Conservation (phyloP, 768 basidiomycete genomes). For the Lentinus brumalis region DNA sequence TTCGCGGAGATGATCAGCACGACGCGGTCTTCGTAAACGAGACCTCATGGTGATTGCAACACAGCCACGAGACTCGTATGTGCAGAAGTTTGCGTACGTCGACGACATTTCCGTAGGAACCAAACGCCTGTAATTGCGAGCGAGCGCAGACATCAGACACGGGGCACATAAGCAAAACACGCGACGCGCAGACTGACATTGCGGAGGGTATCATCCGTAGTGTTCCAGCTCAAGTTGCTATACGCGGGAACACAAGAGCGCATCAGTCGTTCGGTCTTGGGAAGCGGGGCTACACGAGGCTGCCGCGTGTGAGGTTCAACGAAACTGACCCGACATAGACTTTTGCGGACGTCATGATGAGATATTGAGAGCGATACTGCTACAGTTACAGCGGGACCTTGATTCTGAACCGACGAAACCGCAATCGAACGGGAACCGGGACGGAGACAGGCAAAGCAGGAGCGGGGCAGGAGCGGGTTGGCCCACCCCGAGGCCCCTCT, state of each 20-base stretch:
- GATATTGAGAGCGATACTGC: slow-evolving; percentile 36
- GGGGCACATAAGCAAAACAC: slow-evolving; percentile 19
- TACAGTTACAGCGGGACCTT: slow-evolving; percentile 53
- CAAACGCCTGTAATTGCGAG: slow-evolving; percentile 70
- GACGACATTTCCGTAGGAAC: slow-evolving; percentile 74
- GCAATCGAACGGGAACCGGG: slow-evolving; percentile 50
- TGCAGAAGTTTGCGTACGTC: slow-evolving; percentile 67
- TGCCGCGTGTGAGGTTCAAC: slow-evolving; percentile 29
- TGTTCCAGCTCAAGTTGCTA: slow-evolving; percentile 97
- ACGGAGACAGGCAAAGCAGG: slow-evolving; percentile 51
- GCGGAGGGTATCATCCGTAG: slow-evolving; percentile 89
- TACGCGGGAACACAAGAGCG: slow-evolving; percentile 41
- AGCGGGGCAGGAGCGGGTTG: slow-evolving; percentile 30
- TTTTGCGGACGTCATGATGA: slow-evolving; percentile 71
- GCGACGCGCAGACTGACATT: slow-evolving; percentile 66
- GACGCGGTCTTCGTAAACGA: not conserved
- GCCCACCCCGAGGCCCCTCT: slow-evolving; percentile 3
- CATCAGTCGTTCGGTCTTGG: slow-evolving; percentile 38
- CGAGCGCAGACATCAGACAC: slow-evolving; percentile 54
- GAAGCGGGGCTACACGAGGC: slow-evolving; percentile 45
- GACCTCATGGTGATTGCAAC: slow-evolving; percentile 13
- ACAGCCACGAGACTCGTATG: slow-evolving; percentile 25
- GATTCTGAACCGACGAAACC: slow-evolving; percentile 56
- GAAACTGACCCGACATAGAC: slow-evolving; percentile 94
- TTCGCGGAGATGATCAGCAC: slow-evolving; percentile 37